Percentiles rank a stretch among this genome's conserved stretches.
Conservation (phyloP, 2,329 filamentous ascomycete genomes). For the Colletotrichum destructivum region DNA sequence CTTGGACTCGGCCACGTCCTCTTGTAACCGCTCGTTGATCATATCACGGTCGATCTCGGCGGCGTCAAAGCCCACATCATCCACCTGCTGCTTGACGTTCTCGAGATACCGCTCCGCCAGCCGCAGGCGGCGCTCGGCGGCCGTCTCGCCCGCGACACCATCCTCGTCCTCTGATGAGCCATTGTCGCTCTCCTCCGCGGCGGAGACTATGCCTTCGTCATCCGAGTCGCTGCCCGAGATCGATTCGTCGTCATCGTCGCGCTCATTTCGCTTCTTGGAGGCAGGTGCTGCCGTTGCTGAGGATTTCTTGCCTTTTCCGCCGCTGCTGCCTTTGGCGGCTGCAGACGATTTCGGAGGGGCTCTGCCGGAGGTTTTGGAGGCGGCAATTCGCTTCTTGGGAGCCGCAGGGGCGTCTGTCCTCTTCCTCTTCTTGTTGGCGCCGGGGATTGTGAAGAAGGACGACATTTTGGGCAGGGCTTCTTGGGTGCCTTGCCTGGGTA, state of each 20-base stretch:
- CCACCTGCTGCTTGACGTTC: conserved; percentile 87
- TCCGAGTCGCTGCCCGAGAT: conserved; percentile 89
- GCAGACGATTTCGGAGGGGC: conserved; percentile 57
- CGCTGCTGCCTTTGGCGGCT: conserved; percentile 42
- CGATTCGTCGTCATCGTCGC: conserved; percentile 71
- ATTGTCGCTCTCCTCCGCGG: conserved; percentile 62
- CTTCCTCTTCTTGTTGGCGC: conserved; percentile 93
- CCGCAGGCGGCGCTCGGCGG: conserved; percentile 86
- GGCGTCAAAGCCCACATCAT: conserved; percentile 91
- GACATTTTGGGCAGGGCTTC: conserved; percentile 74
- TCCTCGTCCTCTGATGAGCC: conserved; percentile 70
- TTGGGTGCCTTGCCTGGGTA: conserved; percentile 40
- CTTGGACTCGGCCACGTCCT: conserved; percentile 93
- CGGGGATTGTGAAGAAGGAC: conserved; percentile 94
- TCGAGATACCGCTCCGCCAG: conserved; percentile 94
- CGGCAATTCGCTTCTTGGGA: conserved; percentile 73
- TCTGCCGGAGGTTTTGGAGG: conserved; percentile 61
- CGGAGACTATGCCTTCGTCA: conserved; percentile 63
- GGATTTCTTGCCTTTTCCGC: conserved; percentile 31
- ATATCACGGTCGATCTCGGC: conserved; percentile 93
- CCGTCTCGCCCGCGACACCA: conserved; percentile 82
- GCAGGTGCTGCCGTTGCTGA: conserved; percentile 48
- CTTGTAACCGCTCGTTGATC: conserved; percentile 89
- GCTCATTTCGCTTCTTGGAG: conserved; percentile 63
- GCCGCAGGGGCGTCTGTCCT: conserved; percentile 69